Evolutionary conservation across 192 early-diverging fungal species (phyloP).

Genomic region (Umbelopsis sp.): DNA sequence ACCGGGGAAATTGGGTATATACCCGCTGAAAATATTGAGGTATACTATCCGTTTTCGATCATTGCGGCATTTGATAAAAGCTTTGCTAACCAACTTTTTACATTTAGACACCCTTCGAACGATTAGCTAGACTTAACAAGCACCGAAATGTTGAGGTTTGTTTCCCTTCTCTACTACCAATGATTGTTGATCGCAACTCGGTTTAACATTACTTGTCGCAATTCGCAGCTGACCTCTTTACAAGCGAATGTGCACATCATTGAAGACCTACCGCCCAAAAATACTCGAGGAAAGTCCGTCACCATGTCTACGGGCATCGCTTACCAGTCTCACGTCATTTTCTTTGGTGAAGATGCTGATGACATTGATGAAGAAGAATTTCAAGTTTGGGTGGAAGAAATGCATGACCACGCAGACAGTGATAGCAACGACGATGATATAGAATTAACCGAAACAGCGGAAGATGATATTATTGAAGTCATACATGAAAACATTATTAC

Average conservation of each 20-base stretch:
- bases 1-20: conserved; percentile 78
- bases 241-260: conserved; percentile 6
- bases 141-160: conserved; percentile 67
- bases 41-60: conserved; percentile 13
- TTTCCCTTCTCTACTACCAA: too few relatives aligned
- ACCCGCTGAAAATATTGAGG: conserved; percentile 85
- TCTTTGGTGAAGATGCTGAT: conserved; percentile 32
- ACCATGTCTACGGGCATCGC: conserved; percentile 42
- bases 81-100: neutral
- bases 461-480: conserved; percentile 35
- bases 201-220: conserved; percentile 2
- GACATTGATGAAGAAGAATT: conserved; percentile 47
- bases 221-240: neutral
- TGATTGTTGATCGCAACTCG: neutral
- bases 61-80: neutral
- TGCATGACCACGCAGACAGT: conserved; percentile 40
- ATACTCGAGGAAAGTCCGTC: conserved; percentile 34
- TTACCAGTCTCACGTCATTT: conserved; percentile 42
- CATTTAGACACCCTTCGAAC: conserved; percentile 73
- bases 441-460: conserved; percentile 40
- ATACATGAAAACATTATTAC: conserved; percentile 1
- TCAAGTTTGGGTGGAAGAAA: conserved; percentile 49
- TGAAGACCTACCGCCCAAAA: neutral
- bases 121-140: conserved; percentile 78
- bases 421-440: conserved; percentile 48